A percentile compares a stretch with the other conserved stretches of the same genome.
phyloP scores from a whole-genome alignment of 768 basidiomycete genomes.

The Leccinum arenicola region DNA sequence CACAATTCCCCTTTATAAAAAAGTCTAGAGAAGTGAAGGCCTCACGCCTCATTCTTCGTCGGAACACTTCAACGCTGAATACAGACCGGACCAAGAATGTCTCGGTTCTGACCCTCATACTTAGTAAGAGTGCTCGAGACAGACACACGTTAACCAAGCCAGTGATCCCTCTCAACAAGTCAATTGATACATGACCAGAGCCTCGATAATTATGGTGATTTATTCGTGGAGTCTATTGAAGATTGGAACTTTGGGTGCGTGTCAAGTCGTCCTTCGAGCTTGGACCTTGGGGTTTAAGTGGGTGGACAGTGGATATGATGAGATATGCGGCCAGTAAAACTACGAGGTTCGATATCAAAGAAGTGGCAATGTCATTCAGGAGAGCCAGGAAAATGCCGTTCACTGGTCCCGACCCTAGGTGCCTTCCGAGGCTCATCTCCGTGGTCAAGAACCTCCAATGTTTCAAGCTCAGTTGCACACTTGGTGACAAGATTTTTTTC shows the following conservation, averaged over 20 bases:
- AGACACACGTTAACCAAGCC: conserved; percentile 5
- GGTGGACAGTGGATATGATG: not conserved
- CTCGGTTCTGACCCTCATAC: conserved; percentile 48
- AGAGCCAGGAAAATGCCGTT: not conserved
- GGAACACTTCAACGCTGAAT: not conserved
- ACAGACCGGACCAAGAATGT: conserved; percentile 46
- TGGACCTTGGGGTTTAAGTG: not conserved
- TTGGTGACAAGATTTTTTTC: conserved; percentile 1
- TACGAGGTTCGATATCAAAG: not conserved
- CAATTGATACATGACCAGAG: not conserved
- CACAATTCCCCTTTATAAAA: not conserved
- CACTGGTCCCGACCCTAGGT: not conserved
- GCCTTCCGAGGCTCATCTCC: not conserved
- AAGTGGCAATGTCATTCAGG: not conserved
- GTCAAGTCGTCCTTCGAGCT: not conserved
- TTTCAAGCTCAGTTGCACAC: not conserved
- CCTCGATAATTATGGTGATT: not conserved
- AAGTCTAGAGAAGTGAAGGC: too few species aligned
- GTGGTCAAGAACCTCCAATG: not conserved
- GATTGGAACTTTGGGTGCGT: not conserved
- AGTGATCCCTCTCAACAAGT: not conserved
- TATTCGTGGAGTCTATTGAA: not conserved
- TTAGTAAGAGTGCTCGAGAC: conserved; percentile 54
- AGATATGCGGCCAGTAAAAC: not conserved
- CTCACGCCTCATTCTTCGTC: not conserved